phyloP scores from a whole-genome alignment of 2,329 filamentous ascomycete species.

The Allantophomopsis cytisporea region DNA sequence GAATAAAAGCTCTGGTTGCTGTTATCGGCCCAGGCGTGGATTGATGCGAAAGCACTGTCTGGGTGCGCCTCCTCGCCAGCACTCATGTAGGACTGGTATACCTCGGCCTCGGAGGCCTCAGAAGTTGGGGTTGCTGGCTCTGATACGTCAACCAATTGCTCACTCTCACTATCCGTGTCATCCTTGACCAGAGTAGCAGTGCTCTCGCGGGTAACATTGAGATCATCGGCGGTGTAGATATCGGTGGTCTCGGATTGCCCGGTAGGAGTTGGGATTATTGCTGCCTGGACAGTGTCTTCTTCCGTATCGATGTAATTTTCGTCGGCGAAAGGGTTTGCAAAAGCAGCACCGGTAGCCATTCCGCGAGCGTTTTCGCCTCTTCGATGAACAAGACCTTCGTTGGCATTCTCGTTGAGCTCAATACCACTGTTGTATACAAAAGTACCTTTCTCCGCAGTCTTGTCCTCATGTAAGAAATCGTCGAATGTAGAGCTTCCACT shows the following conservation, averaged over 20 bases:
- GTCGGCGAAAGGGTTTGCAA: constrained; percentile 42
- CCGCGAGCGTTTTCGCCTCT: constrained; percentile 31
- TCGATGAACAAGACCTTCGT: constrained; percentile 32
- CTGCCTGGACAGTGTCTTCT: constrained; percentile 28
- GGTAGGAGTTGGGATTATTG: constrained; percentile 25
- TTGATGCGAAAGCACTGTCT: constrained; percentile 39
- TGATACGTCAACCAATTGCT: constrained; percentile 15
- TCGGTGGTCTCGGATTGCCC: constrained; percentile 29
- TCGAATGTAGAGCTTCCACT: constrained; percentile 9
- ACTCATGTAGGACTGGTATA: constrained; percentile 26
- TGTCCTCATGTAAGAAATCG: constrained; percentile 29
- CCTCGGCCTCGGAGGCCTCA: constrained; percentile 26
- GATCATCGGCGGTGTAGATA: constrained; percentile 44
- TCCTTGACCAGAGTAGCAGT: constrained; percentile 3
- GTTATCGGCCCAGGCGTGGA: constrained; percentile 49
- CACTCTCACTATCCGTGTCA: constrained; percentile 1
- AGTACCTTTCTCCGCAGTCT: constrained; percentile 35
- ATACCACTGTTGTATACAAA: constrained; percentile 44
- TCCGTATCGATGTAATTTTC: constrained; percentile 20
- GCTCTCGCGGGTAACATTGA: constrained; percentile 13
- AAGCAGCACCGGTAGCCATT: constrained; percentile 27
- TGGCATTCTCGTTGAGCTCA: constrained; percentile 22
- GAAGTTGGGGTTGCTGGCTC: constrained; percentile 10
- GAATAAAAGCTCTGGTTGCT: constrained; percentile 39
- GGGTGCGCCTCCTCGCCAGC: constrained; percentile 28